Conservation (phyloP, 306 rosid species). For the Vigna angularis region DNA sequence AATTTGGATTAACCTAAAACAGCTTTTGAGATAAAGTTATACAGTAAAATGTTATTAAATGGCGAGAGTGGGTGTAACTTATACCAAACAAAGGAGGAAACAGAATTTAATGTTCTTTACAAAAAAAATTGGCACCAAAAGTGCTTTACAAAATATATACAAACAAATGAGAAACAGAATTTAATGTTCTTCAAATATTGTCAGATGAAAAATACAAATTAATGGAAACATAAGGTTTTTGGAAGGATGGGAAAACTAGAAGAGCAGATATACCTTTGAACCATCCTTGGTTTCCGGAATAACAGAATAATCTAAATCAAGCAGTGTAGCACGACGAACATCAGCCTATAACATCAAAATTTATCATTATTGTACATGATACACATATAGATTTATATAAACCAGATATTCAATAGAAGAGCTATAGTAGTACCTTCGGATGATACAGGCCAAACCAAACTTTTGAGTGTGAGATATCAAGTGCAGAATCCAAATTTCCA, state of each 20-base stretch:
- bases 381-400: conserved; percentile 24
- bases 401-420: conserved; percentile 26
- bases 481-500: conserved; percentile 61
- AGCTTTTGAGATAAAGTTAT: background rate
- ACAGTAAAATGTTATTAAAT: background rate
- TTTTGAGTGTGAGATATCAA: conserved; percentile 64
- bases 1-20: background rate
- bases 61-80: background rate
- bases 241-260: background rate
- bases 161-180: background rate
- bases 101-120: conserved; percentile 1
- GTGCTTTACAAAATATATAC: too few relatives aligned
- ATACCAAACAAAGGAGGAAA: background rate
- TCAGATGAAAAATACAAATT: conserved; percentile 10
- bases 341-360: conserved; percentile 67
- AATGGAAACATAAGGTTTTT: background rate
- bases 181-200: conserved; percentile 18
- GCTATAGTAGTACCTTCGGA: conserved; percentile 65
- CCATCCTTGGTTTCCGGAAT: conserved; percentile 55
- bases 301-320: conserved; percentile 59
- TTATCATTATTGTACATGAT: conserved; percentile 31
- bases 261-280: conserved; percentile 61
- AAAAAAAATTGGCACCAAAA: too few relatives aligned
- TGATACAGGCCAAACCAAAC: conserved; percentile 86
- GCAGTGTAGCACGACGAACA: conserved; percentile 71